Evolutionary conservation across 345 rosid genomes (phyloP).

Genomic region (Passiflora organensis): DNA sequence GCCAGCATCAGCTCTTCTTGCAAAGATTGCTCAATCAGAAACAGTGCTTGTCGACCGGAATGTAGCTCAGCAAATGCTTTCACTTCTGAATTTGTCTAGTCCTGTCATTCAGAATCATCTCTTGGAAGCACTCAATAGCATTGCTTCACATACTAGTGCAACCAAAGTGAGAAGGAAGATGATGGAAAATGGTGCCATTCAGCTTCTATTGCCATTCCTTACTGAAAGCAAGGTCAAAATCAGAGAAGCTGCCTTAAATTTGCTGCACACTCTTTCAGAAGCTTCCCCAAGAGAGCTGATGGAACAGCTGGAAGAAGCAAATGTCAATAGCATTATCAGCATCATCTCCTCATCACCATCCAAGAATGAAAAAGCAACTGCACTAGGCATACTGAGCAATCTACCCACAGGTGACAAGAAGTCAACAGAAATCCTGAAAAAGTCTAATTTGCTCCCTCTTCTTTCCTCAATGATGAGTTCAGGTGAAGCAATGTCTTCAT

Average conservation of each 20-base stretch:
- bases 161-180: constrained; percentile 49
- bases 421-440: constrained; percentile 42
- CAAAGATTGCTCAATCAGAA: constrained; percentile 55
- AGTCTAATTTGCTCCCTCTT: constrained; percentile 36
- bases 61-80: constrained; percentile 71
- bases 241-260: constrained; percentile 47
- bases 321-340: constrained; percentile 31
- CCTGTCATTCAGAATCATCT: constrained; percentile 52
- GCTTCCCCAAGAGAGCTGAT: constrained; percentile 41
- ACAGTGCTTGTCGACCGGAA: constrained; percentile 48
- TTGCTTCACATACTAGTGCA: constrained; percentile 49
- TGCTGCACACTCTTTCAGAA: constrained; percentile 46
- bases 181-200: constrained; percentile 58
- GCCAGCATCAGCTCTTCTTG: constrained; percentile 70
- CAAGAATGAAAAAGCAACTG: constrained; percentile 47
- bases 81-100: constrained; percentile 59
- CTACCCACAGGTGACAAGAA: constrained; percentile 44
- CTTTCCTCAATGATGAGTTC: constrained; percentile 35
- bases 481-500: constrained; percentile 13
- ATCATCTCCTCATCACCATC: constrained; percentile 31
- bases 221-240: constrained; percentile 36
- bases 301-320: constrained; percentile 49
- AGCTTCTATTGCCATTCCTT: constrained; percentile 62
- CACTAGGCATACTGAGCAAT: constrained; percentile 53
- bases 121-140: constrained; percentile 53